Base-by-base conservation (phyloP, 768 basidiomycete species). In the Termitomyces sp. region DNA sequence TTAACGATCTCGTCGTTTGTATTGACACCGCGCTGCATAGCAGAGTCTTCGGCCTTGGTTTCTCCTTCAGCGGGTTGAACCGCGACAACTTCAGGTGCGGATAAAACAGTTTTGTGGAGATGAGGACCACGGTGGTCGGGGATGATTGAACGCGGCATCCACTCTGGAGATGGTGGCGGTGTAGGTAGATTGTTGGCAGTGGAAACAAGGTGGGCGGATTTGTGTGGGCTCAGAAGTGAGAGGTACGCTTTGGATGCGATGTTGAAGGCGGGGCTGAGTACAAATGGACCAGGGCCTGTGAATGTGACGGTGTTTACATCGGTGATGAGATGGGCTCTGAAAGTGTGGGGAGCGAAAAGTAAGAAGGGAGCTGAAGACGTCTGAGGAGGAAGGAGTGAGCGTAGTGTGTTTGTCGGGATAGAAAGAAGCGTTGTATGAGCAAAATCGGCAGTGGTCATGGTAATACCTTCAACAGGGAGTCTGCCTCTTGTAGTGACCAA, bases 141-240 rank as follows among this genome's bases (percentile, higher is more conserved):
- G 12, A 41, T n/a, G 27, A 28, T 47, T 25, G 10, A 14, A 23
- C 56, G 19, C 7, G 69, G 64, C 19, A 56, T 59, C 30, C 72
- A 55, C 35, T 62, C 64, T 9, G 76, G 75, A 35, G 75, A 75
- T 8, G 69, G 69, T 16, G 75, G 74, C 10, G 74, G 74, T 16
- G 73, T 75, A 5, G 72, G 74, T 8, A 76, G 62, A 25, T 56
- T 52, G n/a, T 61, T 59, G 2, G 53, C 45, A 32, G 56, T 40
- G 6, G 40, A 35, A 25, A 56, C 43, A 37, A 54, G 44, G 52
- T 58, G 44, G 56, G 67, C 58, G 48, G 62, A 56, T 6, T 42
- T 53, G 54, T 72, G 64, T 0, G 71, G 65, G 17, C 69, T 72
- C 30, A 75, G 61, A 9, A 79, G 64, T 10, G 72, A 70, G 21